Base-by-base conservation (phyloP, 805 yeast genomes). In the Wickerhamomyces mucosus region DNA sequence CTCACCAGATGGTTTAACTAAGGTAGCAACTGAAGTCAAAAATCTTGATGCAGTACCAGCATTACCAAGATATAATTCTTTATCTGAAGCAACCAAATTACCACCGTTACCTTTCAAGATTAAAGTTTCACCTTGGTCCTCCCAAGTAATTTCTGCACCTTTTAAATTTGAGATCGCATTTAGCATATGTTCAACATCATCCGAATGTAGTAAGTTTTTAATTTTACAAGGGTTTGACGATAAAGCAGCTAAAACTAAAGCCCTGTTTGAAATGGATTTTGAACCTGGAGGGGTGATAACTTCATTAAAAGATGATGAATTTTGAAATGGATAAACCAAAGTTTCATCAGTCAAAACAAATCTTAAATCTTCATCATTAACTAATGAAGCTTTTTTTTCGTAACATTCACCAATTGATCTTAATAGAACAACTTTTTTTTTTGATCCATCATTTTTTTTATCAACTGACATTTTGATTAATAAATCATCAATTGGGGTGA, bases 11-110 rank as follows among this genome's bases (percentile, higher is more conserved):
- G 75, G 62, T 15, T 70, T 64, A 5, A 82, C 94, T 38, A 88
- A 63, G n/a, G 95, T 71, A 14, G 95, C 95, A 18, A 92, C 89
- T 3, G 96, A 74, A 3, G 96, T 83, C 51, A 92, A 69, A 56
- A 92, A 92, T 49, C 98, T 72, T 6, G 96, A 83, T 4, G 98
- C 97, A 27, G 98, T 92, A 43, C 98, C 98, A 2, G 98, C 97
- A 51, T 92, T 92, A 36, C 98, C 98, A 40, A 92, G 67, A 58
- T 85, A 92, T 35, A 92, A 63, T 39, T 76, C 80, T 32, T 76
- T 73, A 13, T 61, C 58, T 30, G 78, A 69, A 4, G 94, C 78
- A 19, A 63, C 47, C 40, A 84, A 56, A 19, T 74, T 60, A 35
- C 96, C 96, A 37, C 92, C 92, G 40, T 88, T 88, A 32, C 89